Evolutionary conservation across 1,284 basidiomycete species (phyloP), one percentile per base, ranked within the genome.

Genomic region (Trametes sp.): DNA sequence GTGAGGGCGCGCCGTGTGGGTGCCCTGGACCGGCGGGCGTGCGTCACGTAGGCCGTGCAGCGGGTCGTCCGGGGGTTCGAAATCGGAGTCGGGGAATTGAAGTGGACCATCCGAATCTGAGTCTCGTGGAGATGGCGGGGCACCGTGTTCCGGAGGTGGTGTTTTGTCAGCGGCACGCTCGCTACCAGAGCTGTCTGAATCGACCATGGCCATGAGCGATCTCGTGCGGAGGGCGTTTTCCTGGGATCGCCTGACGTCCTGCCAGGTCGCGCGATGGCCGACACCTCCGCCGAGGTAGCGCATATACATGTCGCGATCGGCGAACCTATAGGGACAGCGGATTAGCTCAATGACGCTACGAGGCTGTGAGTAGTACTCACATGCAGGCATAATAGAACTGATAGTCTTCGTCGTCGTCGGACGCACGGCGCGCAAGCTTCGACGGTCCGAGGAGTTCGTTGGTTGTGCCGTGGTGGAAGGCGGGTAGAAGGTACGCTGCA

Each of bases 401-500:
- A 72, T 73, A 82, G 35, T 82, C 78, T 31, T 72, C 60, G 11
- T 70, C 51, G 42, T 38, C 48, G 42, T 73, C 70, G 1, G 44
- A 55, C 26, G 54, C 49, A 1, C 14, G 44, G 2, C 62, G 65
- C 7, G 71, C 69, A 11, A 74, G 24, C 0, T 8, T 45, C 19
- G 75, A 78, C 3, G 62, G 64, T 4, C 16, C 31, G 3, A 79
- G 62, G 14, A 70, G 48, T 1, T 66, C 62, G 0, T 13, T 10
- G 21, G 44, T 45, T 11, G 24, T 26, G 2, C 44, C 44, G 24
- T 26, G 24, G 44, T 45, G 16, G 60, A 79, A 80, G 0, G 67
- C 71, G 7, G 78, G 80, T 31, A 81, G 74, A 1, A 81, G 62
- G 59, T 82, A 81, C 24, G 66, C 68, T 0, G 69, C 76, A 6